Conservation (phyloP, 2,329 filamentous ascomycete genomes). For the Annulohypoxylon truncatum region DNA sequence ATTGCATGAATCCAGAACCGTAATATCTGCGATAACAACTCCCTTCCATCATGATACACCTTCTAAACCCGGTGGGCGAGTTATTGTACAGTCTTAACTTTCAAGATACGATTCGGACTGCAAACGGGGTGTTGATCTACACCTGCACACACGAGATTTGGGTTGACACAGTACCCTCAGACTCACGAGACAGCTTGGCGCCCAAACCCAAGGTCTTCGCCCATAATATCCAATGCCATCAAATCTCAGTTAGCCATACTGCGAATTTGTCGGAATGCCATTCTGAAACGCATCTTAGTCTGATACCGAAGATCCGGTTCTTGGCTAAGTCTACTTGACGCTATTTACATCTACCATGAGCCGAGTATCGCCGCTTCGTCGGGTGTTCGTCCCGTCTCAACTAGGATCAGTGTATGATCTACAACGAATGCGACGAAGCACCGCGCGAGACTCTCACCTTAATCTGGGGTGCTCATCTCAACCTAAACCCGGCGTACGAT, state of each 20-base stretch:
- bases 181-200: constrained; percentile 10
- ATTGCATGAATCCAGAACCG: neutral
- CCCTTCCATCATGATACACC: neutral
- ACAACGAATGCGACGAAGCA: neutral
- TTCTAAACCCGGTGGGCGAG: neutral
- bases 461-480: neutral
- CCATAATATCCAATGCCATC: neutral
- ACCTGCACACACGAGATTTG: neutral
- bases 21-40: neutral
- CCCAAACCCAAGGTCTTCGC: neutral
- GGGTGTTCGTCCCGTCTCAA: constrained; percentile 18
- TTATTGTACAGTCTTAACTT: neutral
- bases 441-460: neutral
- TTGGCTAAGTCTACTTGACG: constrained; percentile 3
- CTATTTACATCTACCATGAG: neutral
- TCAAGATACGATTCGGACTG: neutral
- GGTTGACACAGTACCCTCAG: neutral
- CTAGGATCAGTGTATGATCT: constrained; percentile 17
- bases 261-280: neutral
- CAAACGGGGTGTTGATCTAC: neutral
- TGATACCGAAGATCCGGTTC: constrained; percentile 15
- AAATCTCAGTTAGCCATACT: neutral
- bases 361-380: neutral
- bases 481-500: neutral
- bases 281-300: constrained; percentile 11